Evolutionary conservation across 305 asterid genomes (phyloP).

Genomic region (Petunia hybrid): DNA sequence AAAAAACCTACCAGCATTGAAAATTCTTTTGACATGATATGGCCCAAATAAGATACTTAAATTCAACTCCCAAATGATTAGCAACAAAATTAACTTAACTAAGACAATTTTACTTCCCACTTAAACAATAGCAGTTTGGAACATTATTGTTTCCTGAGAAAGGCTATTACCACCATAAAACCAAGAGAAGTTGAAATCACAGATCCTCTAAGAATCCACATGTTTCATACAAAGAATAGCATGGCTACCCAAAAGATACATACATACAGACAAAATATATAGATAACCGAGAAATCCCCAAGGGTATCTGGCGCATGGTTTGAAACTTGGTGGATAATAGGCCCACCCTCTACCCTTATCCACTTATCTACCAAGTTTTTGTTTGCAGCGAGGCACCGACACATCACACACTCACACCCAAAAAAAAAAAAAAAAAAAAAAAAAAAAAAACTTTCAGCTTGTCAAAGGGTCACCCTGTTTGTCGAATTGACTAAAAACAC

Average conservation of each 20-base stretch:
- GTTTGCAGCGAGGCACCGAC: too few relatives aligned
- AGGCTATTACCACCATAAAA: slow-evolving; percentile 29
- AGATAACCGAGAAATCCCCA: too few relatives aligned
- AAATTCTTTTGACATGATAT: slow-evolving; percentile 34
- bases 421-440: too few relatives aligned
- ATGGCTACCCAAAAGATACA: slow-evolving; percentile 15
- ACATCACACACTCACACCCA: too few relatives aligned
- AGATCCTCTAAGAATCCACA: not conserved
- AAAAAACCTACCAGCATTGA: slow-evolving; percentile 44
- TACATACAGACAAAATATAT: not conserved
- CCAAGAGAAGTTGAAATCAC: slow-evolving; percentile 20
- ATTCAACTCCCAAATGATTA: not conserved
- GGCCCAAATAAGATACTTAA: slow-evolving; percentile 24
- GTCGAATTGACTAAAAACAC: not conserved
- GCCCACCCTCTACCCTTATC: too few relatives aligned
- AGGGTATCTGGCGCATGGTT: not conserved
- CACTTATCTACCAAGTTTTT: too few relatives aligned
- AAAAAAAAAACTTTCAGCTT: not conserved
- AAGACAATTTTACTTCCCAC: not conserved
- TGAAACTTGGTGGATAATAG: too few relatives aligned
- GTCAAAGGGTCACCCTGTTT: not conserved
- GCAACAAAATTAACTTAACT: slow-evolving; percentile 26
- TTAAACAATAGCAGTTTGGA: not conserved
- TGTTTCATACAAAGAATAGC: slow-evolving; percentile 1
- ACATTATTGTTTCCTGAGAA: slow-evolving; percentile 14